Conservation (phyloP, 2,329 filamentous ascomycete species). For the Arthrobotrys megalospora region DNA sequence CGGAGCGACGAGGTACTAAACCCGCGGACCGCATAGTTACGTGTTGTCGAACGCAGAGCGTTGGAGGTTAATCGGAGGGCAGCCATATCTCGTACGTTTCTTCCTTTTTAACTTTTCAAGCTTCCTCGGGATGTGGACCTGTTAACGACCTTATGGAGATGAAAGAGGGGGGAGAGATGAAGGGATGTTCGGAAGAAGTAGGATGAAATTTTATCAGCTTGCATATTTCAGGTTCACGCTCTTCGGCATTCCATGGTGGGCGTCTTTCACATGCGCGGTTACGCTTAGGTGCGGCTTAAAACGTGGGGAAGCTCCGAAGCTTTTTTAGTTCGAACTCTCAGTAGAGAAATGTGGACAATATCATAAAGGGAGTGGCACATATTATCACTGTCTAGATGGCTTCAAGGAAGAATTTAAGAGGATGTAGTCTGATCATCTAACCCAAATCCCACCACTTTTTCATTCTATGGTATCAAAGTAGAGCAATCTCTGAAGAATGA, state of each 20-base stretch:
- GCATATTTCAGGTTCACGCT: conserved; percentile 1
- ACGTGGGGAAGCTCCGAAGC: conserved; percentile 23
- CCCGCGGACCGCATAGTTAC: not conserved
- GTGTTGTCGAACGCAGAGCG: conserved; percentile 13
- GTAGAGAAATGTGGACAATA: too few species aligned
- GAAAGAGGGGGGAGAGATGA: not conserved
- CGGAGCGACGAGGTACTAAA: conserved; percentile 42
- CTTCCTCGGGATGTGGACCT: not conserved
- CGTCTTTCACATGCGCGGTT: conserved; percentile 41
- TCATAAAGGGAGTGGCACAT: too few species aligned
- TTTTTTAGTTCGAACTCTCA: not conserved
- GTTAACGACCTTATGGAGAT: not conserved
- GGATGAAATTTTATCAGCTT: not conserved
- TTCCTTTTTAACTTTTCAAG: not conserved
- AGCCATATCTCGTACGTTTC: conserved; percentile 7
- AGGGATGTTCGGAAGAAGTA: not conserved
- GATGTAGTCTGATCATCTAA: conserved; percentile 1
- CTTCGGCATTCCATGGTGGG: conserved; percentile 36
- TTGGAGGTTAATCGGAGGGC: conserved; percentile 24
- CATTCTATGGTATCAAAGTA: conserved; percentile 27
- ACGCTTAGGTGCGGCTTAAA: conserved; percentile 56
- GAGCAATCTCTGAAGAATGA: not conserved
- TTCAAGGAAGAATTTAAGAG: not conserved
- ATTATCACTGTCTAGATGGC: too few species aligned
- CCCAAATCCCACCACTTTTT: conserved; percentile 9